phyloP scores from a whole-genome alignment of 2,329 filamentous ascomycete species.

The Cladosporium oxysporum region DNA sequence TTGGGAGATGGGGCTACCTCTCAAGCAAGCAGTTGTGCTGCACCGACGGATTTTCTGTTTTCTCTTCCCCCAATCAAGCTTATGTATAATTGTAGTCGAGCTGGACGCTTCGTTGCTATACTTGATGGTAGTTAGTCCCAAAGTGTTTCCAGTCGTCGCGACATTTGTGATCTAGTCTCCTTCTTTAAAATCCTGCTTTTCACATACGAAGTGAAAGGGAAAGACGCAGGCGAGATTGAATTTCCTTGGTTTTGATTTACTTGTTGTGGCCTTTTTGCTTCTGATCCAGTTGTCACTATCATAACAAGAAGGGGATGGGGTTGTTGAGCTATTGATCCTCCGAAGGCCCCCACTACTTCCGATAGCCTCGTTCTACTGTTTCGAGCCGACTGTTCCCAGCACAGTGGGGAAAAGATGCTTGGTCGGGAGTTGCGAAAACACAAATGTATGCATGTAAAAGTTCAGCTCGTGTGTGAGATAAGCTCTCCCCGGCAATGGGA shows the following conservation, averaged over 20 bases:
- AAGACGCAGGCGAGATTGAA: neutral
- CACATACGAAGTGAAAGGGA: neutral
- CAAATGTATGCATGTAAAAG: neutral
- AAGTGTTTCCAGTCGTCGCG: neutral
- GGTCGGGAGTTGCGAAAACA: neutral
- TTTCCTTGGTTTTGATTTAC: too few relatives aligned
- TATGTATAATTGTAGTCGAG: neutral
- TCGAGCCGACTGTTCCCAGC: neutral
- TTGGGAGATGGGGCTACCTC: neutral
- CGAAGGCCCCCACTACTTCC: neutral
- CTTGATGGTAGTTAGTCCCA: neutral
- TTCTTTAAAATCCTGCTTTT: neutral
- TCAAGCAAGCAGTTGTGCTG: neutral
- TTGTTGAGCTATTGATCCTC: neutral
- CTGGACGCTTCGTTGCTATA: neutral
- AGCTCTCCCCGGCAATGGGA: too few relatives aligned
- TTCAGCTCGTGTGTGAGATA: neutral
- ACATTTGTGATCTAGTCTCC: neutral
- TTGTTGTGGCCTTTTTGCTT: neutral
- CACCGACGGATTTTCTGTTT: neutral
- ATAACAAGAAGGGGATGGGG: neutral
- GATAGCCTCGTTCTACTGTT: neutral
- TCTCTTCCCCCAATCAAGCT: neutral
- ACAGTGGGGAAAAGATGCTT: too few relatives aligned
- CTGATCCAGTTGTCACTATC: neutral